Evolutionary conservation across 768 basidiomycete species (phyloP).

Genomic region (Epithele typhae): DNA sequence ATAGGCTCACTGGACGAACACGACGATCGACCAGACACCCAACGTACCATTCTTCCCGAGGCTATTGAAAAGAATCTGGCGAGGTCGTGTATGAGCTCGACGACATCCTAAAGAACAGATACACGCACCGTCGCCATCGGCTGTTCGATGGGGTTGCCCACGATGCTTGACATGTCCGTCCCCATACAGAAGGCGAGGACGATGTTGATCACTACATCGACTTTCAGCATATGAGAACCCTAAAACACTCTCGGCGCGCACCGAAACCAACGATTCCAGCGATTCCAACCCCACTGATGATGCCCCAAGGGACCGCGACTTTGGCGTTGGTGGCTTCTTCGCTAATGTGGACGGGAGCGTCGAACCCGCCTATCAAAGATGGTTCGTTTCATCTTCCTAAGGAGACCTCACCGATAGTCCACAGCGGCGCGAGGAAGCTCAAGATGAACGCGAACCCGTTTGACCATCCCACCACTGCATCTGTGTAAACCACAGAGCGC

Average conservation of each 20-base stretch:
- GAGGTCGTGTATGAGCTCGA: neutral
- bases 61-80: conserved; percentile 27
- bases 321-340: conserved; percentile 62
- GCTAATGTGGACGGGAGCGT: conserved; percentile 54
- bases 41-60: conserved; percentile 33
- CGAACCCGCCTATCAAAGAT: conserved; percentile 38
- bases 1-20: no score
- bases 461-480: conserved; percentile 44
- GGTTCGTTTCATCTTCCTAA: conserved; percentile 42
- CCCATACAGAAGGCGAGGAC: conserved; percentile 64
- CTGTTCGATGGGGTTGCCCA: conserved; percentile 43
- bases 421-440: no score
- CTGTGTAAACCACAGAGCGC: neutral
- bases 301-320: conserved; percentile 59
- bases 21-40: conserved; percentile 35
- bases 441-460: conserved; percentile 47
- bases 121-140: conserved; percentile 49
- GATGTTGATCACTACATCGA: conserved; percentile 49
- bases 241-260: conserved; percentile 40
- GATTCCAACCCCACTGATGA: conserved; percentile 47
- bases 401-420: no score
- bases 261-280: conserved; percentile 46
- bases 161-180: conserved; percentile 35
- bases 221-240: neutral
- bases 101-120: no score